Conservation (phyloP, 2,329 filamentous ascomycete species). For the Colletotrichum tropicicola region DNA sequence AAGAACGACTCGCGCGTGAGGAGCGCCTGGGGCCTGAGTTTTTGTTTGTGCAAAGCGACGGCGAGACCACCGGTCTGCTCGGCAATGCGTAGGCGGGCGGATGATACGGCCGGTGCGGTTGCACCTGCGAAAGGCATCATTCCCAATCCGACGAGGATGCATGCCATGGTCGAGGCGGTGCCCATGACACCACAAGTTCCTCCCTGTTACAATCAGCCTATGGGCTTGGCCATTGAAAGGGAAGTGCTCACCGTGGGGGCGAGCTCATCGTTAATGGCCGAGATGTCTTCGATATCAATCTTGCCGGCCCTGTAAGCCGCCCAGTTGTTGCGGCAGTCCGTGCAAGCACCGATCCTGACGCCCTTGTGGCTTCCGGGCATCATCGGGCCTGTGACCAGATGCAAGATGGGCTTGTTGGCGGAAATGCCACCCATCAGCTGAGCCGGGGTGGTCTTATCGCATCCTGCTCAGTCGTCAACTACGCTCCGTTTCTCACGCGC, state of each 20-base stretch:
- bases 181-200: conserved; percentile 94
- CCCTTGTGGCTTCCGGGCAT: conserved; percentile 76
- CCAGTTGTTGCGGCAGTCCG: conserved; percentile 80
- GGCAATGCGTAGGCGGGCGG: conserved; percentile 83
- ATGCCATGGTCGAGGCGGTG: conserved; percentile 91
- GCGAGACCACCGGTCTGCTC: conserved; percentile 75
- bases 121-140: conserved; percentile 81
- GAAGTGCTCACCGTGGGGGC: conserved; percentile 67
- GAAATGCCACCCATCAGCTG: conserved; percentile 81
- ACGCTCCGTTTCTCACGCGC: too few relatives aligned
- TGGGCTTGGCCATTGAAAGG: not conserved
- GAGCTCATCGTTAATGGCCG: conserved; percentile 75
- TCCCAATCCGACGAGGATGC: conserved; percentile 83
- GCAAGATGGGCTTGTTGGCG: conserved; percentile 76
- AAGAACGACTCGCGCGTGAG: conserved; percentile 81
- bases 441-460: conserved; percentile 78
- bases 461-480: conserved; percentile 54
- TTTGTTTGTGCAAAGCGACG: conserved; percentile 71
- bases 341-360: conserved; percentile 74
- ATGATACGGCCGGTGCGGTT: conserved; percentile 80
- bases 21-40: conserved; percentile 75
- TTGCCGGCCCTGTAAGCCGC: conserved; percentile 71
- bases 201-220: conserved; percentile 46
- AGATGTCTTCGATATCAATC: conserved; percentile 77
- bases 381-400: conserved; percentile 78